Evolutionary conservation across 2,329 filamentous ascomycete genomes (phyloP).

Genomic region (Penicillium verrucosum): DNA sequence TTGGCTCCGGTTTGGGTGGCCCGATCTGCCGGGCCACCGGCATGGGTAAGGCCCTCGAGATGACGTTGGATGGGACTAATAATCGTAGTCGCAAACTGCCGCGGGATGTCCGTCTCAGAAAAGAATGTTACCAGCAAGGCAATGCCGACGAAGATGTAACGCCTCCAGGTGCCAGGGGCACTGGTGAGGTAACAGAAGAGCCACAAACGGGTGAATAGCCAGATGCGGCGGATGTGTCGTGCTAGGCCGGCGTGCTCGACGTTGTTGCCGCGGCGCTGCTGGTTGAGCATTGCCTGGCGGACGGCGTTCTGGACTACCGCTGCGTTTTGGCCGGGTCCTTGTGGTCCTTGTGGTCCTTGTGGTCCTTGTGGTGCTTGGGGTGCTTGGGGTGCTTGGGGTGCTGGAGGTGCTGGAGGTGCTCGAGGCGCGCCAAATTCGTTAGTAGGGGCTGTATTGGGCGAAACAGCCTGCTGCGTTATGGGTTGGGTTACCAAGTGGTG

Average conservation of each 20-base stretch:
- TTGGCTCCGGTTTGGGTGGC: neutral
- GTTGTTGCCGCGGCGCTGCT: slow-evolving; percentile 20
- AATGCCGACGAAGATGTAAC: slow-evolving; percentile 39
- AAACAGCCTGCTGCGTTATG: neutral
- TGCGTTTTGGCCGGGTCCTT: slow-evolving; percentile 14
- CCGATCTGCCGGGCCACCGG: slow-evolving; percentile 25
- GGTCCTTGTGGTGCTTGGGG: neutral
- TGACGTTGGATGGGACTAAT: slow-evolving; percentile 43
- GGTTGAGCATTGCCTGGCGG: slow-evolving; percentile 34
- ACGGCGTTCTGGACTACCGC: slow-evolving; percentile 31
- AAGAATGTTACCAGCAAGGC: slow-evolving; percentile 41
- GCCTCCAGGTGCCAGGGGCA: slow-evolving; percentile 46
- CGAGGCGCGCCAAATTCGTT: slow-evolving; percentile 7
- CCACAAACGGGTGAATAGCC: slow-evolving; percentile 58
- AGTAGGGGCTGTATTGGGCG: neutral
- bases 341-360: neutral
- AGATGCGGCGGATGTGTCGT: slow-evolving; percentile 47
- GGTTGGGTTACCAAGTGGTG: neutral
- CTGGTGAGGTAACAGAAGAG: slow-evolving; percentile 59
- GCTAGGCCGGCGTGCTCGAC: slow-evolving; percentile 36
- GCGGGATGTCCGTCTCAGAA: slow-evolving; percentile 41
- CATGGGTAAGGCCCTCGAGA: slow-evolving; percentile 43
- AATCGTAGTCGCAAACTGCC: slow-evolving; percentile 30
- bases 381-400: neutral
- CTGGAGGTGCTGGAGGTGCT: neutral